Base-by-base conservation (phyloP, 2,329 filamentous ascomycete species). In the Chaetothyriales sp. region DNA sequence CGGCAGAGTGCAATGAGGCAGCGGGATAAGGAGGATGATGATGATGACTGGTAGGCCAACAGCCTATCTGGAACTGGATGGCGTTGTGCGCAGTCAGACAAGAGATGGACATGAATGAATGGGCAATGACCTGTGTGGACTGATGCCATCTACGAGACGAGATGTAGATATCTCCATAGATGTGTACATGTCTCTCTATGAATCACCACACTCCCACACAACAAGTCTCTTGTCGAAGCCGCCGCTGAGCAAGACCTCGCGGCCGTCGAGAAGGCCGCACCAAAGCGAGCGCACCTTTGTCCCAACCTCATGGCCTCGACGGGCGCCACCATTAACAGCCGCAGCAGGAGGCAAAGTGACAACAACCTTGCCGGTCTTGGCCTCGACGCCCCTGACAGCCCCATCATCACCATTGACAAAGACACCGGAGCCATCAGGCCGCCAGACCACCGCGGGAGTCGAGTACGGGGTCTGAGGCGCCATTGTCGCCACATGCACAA, bases 1-100 rank as follows among this genome's bases (percentile, higher is more conserved):
- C 74, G 86, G 60, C 83, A 89, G 70, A 80, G 78, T 57, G 83
- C 83, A 5, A 86, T 87, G 81, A 80, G 81, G 61, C 51, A 57
- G 8, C 80, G 76, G 45, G 79, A 76, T 61, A 79, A 78, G 65
- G 73, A 78, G 51, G 77, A 81, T 18, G 80, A 84, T 18, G 81
- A 84, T 46, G 81, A 84, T 57, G 80, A 86, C 62, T 84, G 81
- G 81, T 84, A 56, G 51, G 12, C 2, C 2, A 39, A 15, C 4
- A 39, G 32, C 5, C 1, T 15, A 39, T 15, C 28, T 32, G 76
- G 81, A 54, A 84, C 84, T 0, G 66, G 64, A 68, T 32, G 73
- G 74, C 3, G 67, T 69, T 49, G 68, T 69, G 53, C 78, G 78
- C 60, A 61, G 71, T 55, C 62, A 76, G 47, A 54, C 32, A 39